Conservation (phyloP, 176 grass and related monocot species). For the Paspalum notatum region DNA sequence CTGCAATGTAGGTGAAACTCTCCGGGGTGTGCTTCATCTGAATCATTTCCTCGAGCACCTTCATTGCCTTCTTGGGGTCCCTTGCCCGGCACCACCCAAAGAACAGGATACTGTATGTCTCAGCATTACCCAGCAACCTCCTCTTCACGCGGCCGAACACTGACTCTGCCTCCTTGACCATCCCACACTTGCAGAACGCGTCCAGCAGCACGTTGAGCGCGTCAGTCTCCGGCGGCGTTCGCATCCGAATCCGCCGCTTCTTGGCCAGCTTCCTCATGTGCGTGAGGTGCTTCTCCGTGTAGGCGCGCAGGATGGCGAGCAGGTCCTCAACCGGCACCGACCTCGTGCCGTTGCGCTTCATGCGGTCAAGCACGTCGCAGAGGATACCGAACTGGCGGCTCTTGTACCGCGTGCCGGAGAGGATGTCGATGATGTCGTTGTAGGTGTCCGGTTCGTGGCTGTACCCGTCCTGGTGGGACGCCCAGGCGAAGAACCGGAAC, state of each 20-base stretch:
- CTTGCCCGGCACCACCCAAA: conserved; percentile 84
- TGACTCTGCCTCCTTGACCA: conserved; percentile 70
- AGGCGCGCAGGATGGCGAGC: conserved; percentile 59
- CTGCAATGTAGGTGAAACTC: conserved; percentile 88
- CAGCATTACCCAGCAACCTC: conserved; percentile 63
- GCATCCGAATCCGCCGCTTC: conserved; percentile 70
- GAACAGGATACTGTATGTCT: conserved; percentile 75
- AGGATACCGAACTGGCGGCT: conserved; percentile 73
- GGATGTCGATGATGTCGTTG: conserved; percentile 82
- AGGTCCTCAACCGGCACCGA: conserved; percentile 60
- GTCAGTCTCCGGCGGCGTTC: conserved; percentile 64
- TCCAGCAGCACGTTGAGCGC: conserved; percentile 88
- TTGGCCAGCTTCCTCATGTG: conserved; percentile 79
- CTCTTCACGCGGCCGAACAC: conserved; percentile 74
- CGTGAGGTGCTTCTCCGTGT: conserved; percentile 74
- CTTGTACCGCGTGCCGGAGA: conserved; percentile 94
- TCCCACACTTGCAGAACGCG: conserved; percentile 78
- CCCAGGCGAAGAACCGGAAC: conserved; percentile 87
- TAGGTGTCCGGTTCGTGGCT: conserved; percentile 64
- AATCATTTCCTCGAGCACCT: conserved; percentile 94
- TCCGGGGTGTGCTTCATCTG: conserved; percentile 64
- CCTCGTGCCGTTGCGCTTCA: conserved; percentile 69
- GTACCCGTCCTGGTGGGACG: conserved; percentile 61
- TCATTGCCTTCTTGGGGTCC: conserved; percentile 79
- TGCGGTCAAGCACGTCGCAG: conserved; percentile 83